Evolutionary conservation across 768 basidiomycete species (phyloP).

Genomic region (Filobasidium wieringae): DNA sequence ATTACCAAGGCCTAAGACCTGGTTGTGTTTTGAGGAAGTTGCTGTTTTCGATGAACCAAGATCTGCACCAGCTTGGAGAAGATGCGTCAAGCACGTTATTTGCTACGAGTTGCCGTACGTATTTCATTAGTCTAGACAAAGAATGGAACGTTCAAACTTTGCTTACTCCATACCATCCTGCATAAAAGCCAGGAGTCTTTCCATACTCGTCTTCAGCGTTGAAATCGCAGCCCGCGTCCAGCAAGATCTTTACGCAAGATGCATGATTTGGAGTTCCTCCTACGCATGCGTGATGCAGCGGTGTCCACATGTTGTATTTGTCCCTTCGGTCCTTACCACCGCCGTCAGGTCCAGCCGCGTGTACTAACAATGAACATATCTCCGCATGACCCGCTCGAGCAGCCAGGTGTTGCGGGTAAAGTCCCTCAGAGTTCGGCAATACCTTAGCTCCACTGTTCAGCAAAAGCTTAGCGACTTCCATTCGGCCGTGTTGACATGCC

Average conservation of each 20-base stretch:
- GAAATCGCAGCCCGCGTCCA: slow-evolving; percentile 68
- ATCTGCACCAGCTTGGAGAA: slow-evolving; percentile 29
- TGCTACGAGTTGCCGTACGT: slow-evolving; percentile 6
- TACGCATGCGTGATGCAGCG: slow-evolving; percentile 85
- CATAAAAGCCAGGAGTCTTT: slow-evolving; percentile 78
- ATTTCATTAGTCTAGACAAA: background rate
- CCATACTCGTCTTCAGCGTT: slow-evolving; percentile 69
- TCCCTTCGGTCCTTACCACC: slow-evolving; percentile 70
- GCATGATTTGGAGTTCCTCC: slow-evolving; percentile 52
- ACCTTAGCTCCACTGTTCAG: slow-evolving; percentile 65
- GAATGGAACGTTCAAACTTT: background rate
- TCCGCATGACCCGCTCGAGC: slow-evolving; percentile 79
- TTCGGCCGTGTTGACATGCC: slow-evolving; percentile 79
- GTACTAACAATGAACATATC: slow-evolving; percentile 65
- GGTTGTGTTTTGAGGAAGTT: slow-evolving; percentile 13
- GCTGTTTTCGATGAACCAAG: slow-evolving; percentile 6
- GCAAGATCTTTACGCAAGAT: slow-evolving; percentile 60
- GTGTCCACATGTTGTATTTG: slow-evolving; percentile 98
- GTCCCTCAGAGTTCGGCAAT: slow-evolving; percentile 82
- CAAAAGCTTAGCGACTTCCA: slow-evolving; percentile 66
- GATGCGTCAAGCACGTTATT: slow-evolving; percentile 32
- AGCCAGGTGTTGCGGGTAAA: slow-evolving; percentile 91
- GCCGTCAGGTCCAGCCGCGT: slow-evolving; percentile 43
- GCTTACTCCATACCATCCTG: slow-evolving; percentile 68
- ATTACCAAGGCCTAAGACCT: slow-evolving; percentile 24